These are phyloP conservation scores for Fonsecaea monophora DNA, from an alignment of 2,329 filamentous ascomycete species.

Conservation along the genomic window DNA sequence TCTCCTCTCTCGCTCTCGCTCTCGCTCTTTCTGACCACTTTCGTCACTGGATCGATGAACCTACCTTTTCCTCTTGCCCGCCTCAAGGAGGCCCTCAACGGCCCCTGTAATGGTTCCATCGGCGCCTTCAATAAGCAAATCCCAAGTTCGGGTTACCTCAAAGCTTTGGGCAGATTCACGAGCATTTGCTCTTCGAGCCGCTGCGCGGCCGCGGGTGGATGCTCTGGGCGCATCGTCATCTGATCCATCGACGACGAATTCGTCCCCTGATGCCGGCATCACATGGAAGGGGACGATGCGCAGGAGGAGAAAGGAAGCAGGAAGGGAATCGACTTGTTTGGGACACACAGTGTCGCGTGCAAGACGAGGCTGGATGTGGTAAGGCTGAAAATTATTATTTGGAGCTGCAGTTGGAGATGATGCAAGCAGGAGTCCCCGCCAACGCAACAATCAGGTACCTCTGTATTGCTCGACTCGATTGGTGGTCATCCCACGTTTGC, in stretches of 20 bases:
- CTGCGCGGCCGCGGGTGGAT: slow-evolving; percentile 30
- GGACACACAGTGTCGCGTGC: slow-evolving; percentile 8
- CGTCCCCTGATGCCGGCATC: slow-evolving; percentile 57
- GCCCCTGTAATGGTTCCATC: slow-evolving; percentile 77
- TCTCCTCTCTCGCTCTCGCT: neutral
- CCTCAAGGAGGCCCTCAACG: slow-evolving; percentile 77
- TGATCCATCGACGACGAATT: slow-evolving; percentile 48
- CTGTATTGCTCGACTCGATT: neutral
- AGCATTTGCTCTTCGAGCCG: slow-evolving; percentile 33
- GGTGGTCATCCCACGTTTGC: neutral
- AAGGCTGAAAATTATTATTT: slow-evolving; percentile 8
- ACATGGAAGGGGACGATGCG: slow-evolving; percentile 13
- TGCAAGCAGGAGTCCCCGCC: neutral
- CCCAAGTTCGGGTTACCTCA: slow-evolving; percentile 62
- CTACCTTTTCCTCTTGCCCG: slow-evolving; percentile 77
- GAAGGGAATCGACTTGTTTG: neutral
- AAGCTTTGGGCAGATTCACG: slow-evolving; percentile 53
- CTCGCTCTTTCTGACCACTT: neutral
- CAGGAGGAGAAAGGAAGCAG: slow-evolving; percentile 13
- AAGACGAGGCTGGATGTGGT: slow-evolving; percentile 44
- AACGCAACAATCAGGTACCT: neutral
- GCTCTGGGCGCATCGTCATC: slow-evolving; percentile 51
- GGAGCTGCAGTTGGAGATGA: slow-evolving; percentile 27
- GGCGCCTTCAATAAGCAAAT: slow-evolving; percentile 76
- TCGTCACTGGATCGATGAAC: slow-evolving; percentile 21